Conservation (phyloP, 805 yeast genomes). For the Peterozyma xylosa region DNA sequence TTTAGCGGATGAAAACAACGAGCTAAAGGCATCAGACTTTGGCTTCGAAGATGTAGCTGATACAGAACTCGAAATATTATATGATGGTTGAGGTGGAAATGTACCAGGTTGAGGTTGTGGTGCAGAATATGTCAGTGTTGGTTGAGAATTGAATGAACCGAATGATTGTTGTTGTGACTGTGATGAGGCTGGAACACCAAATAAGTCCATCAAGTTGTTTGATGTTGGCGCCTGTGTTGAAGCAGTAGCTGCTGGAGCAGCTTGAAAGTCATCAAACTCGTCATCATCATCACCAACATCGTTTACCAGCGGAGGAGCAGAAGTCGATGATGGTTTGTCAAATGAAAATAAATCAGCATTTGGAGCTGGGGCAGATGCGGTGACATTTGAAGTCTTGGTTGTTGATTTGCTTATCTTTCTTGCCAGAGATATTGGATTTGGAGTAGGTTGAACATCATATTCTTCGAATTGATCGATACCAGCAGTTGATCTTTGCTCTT, state of each 20-base stretch:
- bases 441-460: conserved; percentile 37
- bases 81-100: conserved; percentile 12
- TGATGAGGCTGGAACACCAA: conserved; percentile 8
- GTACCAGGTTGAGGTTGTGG: conserved; percentile 8
- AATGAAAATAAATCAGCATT: conserved; percentile 44
- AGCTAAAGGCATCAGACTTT: conserved; percentile 63
- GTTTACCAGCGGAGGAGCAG: conserved; percentile 14
- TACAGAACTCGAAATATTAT: not conserved
- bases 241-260: conserved; percentile 43
- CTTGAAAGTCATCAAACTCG: conserved; percentile 77
- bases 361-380: conserved; percentile 29
- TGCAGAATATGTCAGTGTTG: conserved; percentile 6
- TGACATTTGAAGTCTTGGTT: conserved; percentile 31
- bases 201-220: conserved; percentile 23
- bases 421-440: conserved; percentile 30
- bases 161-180: conserved; percentile 10
- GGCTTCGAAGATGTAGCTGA: conserved; percentile 32
- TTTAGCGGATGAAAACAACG: conserved; percentile 61
- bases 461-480: conserved; percentile 44
- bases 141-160: conserved; percentile 5
- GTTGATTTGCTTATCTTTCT: conserved; percentile 19
- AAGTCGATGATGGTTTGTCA: conserved; percentile 22
- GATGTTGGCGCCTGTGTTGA: conserved; percentile 12
- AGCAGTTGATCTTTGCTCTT: conserved; percentile 41
- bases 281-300: conserved; percentile 51